These are phyloP conservation scores for Austroboletus eburneus DNA, from an alignment of 768 basidiomycete species.

Conservation along the genomic window DNA sequence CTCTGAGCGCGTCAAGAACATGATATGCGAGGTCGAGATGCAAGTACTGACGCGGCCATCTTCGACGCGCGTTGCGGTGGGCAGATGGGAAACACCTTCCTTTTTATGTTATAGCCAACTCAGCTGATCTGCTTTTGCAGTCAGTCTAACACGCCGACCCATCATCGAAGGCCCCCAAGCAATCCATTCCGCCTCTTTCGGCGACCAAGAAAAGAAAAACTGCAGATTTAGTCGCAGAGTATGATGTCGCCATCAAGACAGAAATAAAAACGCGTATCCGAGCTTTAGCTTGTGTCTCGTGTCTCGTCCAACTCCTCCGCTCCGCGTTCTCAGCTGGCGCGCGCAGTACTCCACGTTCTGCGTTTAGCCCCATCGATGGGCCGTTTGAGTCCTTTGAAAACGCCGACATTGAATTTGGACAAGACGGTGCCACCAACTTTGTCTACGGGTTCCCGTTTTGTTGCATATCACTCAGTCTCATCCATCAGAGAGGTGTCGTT, in stretches of 20 bases:
- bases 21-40: slow-evolving; percentile 32
- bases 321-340: slow-evolving; percentile 64
- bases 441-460: slow-evolving; percentile 78
- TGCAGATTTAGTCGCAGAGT: slow-evolving; percentile 92
- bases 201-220: slow-evolving; percentile 89
- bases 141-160: slow-evolving; percentile 63
- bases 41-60: slow-evolving; percentile 22
- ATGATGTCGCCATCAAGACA: slow-evolving; percentile 82
- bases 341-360: slow-evolving; percentile 94
- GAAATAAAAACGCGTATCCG: slow-evolving; percentile 66
- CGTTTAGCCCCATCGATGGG: slow-evolving; percentile 88
- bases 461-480: slow-evolving; percentile 87
- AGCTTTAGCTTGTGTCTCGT: slow-evolving; percentile 80
- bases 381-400: neutral
- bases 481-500: slow-evolving; percentile 71
- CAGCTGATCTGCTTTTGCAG: slow-evolving; percentile 60
- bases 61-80: slow-evolving; percentile 31
- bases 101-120: no score
- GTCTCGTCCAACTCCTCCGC: no score
- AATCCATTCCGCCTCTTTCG: slow-evolving; percentile 54
- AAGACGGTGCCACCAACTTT: slow-evolving; percentile 87
- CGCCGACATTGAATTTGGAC: neutral
- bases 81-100: slow-evolving; percentile 30
- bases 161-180: slow-evolving; percentile 74
- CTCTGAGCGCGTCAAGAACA: slow-evolving; percentile 96